A percentile compares a stretch with the other conserved stretches of the same genome.
phyloP scores from a whole-genome alignment of 257 asterid species.

The Linderniella brevidens region DNA sequence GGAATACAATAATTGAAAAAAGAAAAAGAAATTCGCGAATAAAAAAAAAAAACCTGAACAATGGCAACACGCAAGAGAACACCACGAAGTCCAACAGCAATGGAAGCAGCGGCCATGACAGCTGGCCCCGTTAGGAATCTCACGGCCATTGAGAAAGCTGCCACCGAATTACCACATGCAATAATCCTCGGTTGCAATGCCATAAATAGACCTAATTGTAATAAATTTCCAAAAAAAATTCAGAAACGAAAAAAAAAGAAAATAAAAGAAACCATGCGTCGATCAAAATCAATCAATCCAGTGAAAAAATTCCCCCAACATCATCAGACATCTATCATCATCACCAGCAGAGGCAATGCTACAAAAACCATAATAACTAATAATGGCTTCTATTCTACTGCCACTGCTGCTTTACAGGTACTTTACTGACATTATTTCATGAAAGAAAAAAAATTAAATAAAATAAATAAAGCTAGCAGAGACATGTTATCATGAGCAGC shows the following conservation, averaged over 20 bases:
- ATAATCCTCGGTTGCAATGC: conserved; percentile 95
- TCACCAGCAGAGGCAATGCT: conserved; percentile 1
- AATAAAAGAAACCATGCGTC: too few relatives aligned
- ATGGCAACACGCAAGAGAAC: conserved; percentile 77
- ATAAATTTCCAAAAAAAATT: too few relatives aligned
- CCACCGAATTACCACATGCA: conserved; percentile 91
- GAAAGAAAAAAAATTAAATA: conserved; percentile 1
- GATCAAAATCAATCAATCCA: too few relatives aligned
- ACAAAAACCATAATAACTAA: neutral
- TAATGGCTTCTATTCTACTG: too few relatives aligned
- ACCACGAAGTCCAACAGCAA: conserved; percentile 95
- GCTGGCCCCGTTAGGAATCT: conserved; percentile 99
- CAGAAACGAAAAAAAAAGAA: too few relatives aligned
- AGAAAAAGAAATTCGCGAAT: neutral
- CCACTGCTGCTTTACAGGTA: neutral
- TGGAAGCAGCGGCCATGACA: conserved; percentile 97
- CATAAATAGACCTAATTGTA: conserved; percentile 74
- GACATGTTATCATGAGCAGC: conserved; percentile 37
- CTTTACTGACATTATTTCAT: neutral
- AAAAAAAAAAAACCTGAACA: conserved; percentile 48
- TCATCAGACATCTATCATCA: too few relatives aligned
- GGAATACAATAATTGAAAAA: neutral
- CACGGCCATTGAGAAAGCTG: conserved; percentile 86
- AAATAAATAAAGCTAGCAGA: conserved; percentile 17
- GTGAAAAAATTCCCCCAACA: too few relatives aligned